Conservation (phyloP, 345 rosid species). For the Salix dunnii region DNA sequence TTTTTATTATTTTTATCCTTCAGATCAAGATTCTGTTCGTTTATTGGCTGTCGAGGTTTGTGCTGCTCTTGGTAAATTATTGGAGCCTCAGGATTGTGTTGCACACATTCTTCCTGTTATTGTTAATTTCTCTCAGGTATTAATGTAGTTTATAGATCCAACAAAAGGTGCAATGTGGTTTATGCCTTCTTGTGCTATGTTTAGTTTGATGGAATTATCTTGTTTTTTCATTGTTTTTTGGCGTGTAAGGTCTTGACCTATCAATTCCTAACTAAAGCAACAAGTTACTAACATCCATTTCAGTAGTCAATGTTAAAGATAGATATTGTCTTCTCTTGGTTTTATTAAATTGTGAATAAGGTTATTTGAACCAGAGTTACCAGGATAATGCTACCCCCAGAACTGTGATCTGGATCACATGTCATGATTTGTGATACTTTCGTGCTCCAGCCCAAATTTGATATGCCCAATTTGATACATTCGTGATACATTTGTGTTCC, state of each 20-base stretch:
- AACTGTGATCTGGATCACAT: neutral
- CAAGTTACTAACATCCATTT: neutral
- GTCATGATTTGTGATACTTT: neutral
- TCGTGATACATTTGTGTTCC: neutral
- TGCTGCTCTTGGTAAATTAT: conserved; percentile 92
- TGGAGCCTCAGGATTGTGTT: conserved; percentile 88
- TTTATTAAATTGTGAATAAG: neutral
- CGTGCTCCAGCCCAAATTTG: neutral
- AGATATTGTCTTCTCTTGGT: neutral
- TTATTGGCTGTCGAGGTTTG: conserved; percentile 95
- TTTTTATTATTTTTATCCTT: neutral
- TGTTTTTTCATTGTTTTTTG: neutral
- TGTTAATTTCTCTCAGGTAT: conserved; percentile 92
- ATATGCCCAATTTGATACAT: too few species aligned
- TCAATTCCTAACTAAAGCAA: neutral
- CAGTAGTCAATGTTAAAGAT: neutral
- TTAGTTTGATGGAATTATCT: neutral
- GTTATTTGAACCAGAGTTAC: neutral
- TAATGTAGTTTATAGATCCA: neutral
- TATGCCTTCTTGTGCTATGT: neutral
- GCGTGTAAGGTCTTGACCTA: neutral
- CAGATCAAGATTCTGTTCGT: conserved; percentile 98
- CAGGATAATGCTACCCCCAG: neutral
- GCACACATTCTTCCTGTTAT: conserved; percentile 87
- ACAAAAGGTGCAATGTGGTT: neutral